phyloP scores from a whole-genome alignment of 2,329 filamentous ascomycete species.

The Colletotrichum theobromicola region DNA sequence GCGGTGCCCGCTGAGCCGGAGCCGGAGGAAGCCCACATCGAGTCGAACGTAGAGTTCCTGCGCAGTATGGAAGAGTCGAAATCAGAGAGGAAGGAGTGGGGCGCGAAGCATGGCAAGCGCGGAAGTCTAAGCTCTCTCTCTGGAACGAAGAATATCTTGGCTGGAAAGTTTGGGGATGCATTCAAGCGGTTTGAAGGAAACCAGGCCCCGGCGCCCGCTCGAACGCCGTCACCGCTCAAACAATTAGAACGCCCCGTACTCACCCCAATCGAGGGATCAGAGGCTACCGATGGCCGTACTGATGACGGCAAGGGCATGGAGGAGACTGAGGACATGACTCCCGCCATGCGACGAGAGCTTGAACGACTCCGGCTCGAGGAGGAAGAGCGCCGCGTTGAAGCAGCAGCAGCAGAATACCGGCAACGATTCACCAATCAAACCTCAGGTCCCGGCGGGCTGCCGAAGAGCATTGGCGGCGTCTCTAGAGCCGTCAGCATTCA shows the following conservation, averaged over 20 bases:
- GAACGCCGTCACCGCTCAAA: constrained; percentile 56
- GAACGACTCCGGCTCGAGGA: constrained; percentile 82
- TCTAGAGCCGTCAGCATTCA: constrained; percentile 85
- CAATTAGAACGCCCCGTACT: constrained; percentile 55
- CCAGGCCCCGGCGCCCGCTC: constrained; percentile 35
- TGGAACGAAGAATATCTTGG: constrained; percentile 81
- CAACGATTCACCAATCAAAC: constrained; percentile 69
- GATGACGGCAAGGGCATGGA: constrained; percentile 70
- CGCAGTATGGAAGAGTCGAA: constrained; percentile 74
- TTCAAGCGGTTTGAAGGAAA: constrained; percentile 87
- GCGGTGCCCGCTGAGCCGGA: constrained; percentile 42
- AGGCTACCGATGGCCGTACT: constrained; percentile 70
- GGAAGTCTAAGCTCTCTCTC: constrained; percentile 75
- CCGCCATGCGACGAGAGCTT: constrained; percentile 88
- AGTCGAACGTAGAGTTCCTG: constrained; percentile 84
- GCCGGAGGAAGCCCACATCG: constrained; percentile 72
- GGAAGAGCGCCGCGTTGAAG: constrained; percentile 89
- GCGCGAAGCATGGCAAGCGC: constrained; percentile 70
- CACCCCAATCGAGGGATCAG: constrained; percentile 78
- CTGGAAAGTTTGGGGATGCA: constrained; percentile 88
- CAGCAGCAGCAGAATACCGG: constrained; percentile 87
- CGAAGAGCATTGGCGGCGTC: constrained; percentile 62
- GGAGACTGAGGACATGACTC: constrained; percentile 73
- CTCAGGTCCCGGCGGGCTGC: constrained; percentile 41
- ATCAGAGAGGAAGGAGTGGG: constrained; percentile 57